Evolutionary conservation across 176 grass and related monocot species (phyloP).

Genomic region (Metroxylon sagu): DNA sequence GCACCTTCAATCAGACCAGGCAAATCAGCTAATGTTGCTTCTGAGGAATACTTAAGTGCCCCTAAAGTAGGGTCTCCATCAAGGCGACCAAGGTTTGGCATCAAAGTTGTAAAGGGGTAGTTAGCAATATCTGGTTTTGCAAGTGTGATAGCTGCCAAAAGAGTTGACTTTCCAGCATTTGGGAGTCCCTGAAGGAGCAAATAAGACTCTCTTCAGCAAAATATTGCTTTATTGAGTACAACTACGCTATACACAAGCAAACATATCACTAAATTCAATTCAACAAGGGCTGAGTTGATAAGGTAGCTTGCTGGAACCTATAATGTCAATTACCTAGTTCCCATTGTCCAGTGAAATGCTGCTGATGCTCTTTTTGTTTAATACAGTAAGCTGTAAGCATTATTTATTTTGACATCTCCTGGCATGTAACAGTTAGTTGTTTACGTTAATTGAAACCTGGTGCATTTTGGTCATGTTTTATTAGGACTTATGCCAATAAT

Average conservation of each 20-base stretch:
- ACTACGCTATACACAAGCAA: background rate
- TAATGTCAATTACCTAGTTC: too few species aligned
- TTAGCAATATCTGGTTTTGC: conserved; percentile 92
- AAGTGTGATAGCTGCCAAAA: conserved; percentile 83
- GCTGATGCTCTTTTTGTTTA: too few species aligned
- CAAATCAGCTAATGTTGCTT: conserved; percentile 92
- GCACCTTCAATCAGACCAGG: conserved; percentile 94
- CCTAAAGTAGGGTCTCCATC: conserved; percentile 87
- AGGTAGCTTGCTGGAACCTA: too few species aligned
- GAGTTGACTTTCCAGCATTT: conserved; percentile 99
- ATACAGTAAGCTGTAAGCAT: too few species aligned
- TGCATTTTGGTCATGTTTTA: too few species aligned
- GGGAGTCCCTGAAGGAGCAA: conserved; percentile 64
- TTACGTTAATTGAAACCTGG: too few species aligned
- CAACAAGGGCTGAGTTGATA: too few species aligned
- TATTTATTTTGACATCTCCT: too few species aligned
- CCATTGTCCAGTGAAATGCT: too few species aligned
- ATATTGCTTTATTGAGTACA: background rate
- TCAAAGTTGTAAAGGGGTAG: conserved; percentile 94
- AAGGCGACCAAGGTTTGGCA: conserved; percentile 95
- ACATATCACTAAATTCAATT: too few species aligned
- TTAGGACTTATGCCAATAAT: too few species aligned
- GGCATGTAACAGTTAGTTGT: too few species aligned
- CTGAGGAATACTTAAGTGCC: conserved; percentile 65
- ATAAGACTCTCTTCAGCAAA: conserved; percentile 11